Evolutionary conservation across 1,284 basidiomycete species (phyloP), one percentile per base, ranked within the genome.

Genomic region (Boletus austroedulis): DNA sequence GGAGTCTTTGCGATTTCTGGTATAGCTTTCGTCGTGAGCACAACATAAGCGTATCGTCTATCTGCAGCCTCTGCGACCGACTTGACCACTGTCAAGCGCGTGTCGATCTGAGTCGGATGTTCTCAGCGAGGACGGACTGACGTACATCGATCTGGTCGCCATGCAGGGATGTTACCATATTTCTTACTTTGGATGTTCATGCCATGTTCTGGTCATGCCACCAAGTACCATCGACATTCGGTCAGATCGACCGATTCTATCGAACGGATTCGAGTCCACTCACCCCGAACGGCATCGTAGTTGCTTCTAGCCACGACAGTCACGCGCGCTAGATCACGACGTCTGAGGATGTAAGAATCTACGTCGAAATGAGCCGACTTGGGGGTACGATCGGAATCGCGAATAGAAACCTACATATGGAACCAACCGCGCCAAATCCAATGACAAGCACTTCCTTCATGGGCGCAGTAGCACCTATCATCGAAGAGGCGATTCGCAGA

Each of bases 281-380:
- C 52, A 83, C 85, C 75, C 14, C 78, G 77, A 24, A 87, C 80
- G 3, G 80, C 74, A 26, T 82, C 78, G 66, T 84, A 89, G 65
- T 92, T 92, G 54, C 87, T 85, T 52, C 90, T 75, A 1, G 90
- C 90, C 6, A 92, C 85, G 14, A 80, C 86, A 1, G 89, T 92
- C 12, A 93, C 84, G n/a, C 81, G 75, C 1, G 82, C 86, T 32
- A 78, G 76, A 9, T 86, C 85, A 56, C 83, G 82, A 56, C 76
- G 76, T 65, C 86, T 80, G 34, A 92, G 77, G 29, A 90, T 77
- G 52, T 84, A 78, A 0, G 87, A 80, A 70, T 90, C 84, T 86
- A 24, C 12, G 56, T 9, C 26, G 45, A 51, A 24, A 21, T 59
- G n/a, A 55, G 54, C 21, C 32, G 29, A 41, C n/a, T n/a, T n/a